Evolutionary conservation across 2,329 filamentous ascomycete genomes (phyloP).

Genomic region (Ascochyta lentis): DNA sequence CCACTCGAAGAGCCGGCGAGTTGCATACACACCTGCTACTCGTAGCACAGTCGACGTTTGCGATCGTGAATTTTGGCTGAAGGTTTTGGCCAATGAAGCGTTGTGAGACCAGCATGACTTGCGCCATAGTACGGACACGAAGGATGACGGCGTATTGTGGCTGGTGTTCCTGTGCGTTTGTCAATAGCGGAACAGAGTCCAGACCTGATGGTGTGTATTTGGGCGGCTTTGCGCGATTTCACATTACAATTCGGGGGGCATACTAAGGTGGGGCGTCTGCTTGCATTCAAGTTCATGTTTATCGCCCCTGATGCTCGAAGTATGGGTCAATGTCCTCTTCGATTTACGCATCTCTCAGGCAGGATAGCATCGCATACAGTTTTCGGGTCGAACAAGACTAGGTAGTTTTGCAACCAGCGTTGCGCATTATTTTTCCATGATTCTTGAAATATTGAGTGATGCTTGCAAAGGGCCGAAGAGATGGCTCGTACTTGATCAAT

Average conservation of each 20-base stretch:
- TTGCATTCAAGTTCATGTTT: neutral
- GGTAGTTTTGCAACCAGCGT: too few species aligned
- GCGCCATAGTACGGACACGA: neutral
- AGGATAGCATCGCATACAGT: neutral
- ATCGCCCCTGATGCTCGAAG: neutral
- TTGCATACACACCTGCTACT: neutral
- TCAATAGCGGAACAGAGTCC: neutral
- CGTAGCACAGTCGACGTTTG: constrained; percentile 1
- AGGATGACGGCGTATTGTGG: constrained; percentile 3
- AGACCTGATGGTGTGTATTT: constrained; percentile 1
- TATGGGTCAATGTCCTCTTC: neutral
- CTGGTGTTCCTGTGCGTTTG: constrained; percentile 6
- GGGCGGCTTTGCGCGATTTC: constrained; percentile 13
- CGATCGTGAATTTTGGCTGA: neutral
- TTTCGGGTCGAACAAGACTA: neutral
- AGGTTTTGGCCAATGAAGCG: neutral
- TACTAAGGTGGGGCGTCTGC: neutral
- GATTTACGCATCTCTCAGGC: neutral
- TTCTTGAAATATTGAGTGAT: neutral
- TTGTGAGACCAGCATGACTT: neutral
- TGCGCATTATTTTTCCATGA: too few species aligned
- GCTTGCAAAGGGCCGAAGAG: neutral
- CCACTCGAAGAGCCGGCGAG: neutral
- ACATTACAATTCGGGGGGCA: neutral
- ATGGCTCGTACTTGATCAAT: neutral